A percentile compares a stretch with the other conserved stretches of the same genome.
Evolutionary conservation across 2,329 filamentous ascomycete species (phyloP).

Genomic region (Venturia oleaginea): DNA sequence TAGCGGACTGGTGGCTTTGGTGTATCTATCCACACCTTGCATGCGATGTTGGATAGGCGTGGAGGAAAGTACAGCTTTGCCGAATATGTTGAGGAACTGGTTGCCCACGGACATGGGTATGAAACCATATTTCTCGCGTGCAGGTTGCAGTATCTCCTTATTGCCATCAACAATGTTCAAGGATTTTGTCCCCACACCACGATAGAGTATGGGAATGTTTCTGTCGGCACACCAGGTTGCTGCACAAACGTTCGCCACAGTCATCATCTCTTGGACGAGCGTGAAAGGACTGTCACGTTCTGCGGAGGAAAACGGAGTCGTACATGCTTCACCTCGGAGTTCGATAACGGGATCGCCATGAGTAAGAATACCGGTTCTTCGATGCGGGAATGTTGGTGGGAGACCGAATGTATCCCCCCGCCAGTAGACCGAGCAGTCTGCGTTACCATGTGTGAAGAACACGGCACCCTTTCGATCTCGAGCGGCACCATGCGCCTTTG

Average conservation of each 20-base stretch:
- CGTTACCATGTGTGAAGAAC: not conserved
- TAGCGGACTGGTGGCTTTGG: conserved; percentile 52
- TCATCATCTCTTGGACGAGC: conserved; percentile 41
- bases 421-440: not conserved
- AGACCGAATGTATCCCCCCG: conserved; percentile 1
- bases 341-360: conserved; percentile 35
- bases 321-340: not conserved
- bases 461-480: conserved; percentile 20
- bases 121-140: conserved; percentile 27
- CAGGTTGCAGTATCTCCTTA: conserved; percentile 21
- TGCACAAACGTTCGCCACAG: conserved; percentile 44
- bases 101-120: conserved; percentile 30
- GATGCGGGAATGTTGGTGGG: not conserved
- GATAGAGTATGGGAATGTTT: conserved; percentile 42
- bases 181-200: conserved; percentile 29
- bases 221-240: conserved; percentile 44
- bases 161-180: conserved; percentile 17
- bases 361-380: conserved; percentile 24
- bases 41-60: conserved; percentile 40
- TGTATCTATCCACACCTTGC: conserved; percentile 45
- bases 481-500: conserved; percentile 14
- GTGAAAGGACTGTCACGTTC: conserved; percentile 19
- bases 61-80: conserved; percentile 35
- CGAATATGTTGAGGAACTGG: conserved; percentile 34
- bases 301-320: conserved; percentile 16